Evolutionary conservation across 2,329 filamentous ascomycete genomes (phyloP).

Genomic region (Tolypocladium guangdongense): DNA sequence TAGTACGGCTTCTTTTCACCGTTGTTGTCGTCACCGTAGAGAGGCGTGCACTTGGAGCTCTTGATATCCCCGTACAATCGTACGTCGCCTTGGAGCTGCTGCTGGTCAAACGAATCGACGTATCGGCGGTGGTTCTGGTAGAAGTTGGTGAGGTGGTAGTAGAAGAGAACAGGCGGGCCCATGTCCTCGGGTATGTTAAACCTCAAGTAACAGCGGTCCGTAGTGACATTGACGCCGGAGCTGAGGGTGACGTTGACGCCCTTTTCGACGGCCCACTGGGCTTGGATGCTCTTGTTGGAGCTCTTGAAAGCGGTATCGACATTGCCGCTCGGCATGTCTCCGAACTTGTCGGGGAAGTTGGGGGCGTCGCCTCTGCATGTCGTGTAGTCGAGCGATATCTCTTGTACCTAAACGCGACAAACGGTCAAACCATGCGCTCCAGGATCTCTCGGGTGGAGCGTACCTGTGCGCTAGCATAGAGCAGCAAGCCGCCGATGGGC

Average conservation of each 20-base stretch:
- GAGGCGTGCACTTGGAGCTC: slow-evolving; percentile 63
- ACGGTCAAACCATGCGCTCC: slow-evolving; percentile 5
- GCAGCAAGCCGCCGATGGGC: slow-evolving; percentile 75
- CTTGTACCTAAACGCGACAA: slow-evolving; percentile 57
- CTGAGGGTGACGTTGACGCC: slow-evolving; percentile 29
- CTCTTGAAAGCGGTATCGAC: slow-evolving; percentile 64
- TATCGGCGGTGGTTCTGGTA: slow-evolving; percentile 98
- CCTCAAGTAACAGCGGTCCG: slow-evolving; percentile 56
- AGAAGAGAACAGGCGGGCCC: slow-evolving; percentile 74
- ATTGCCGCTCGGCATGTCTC: slow-evolving; percentile 42
- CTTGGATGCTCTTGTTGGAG: slow-evolving; percentile 26
- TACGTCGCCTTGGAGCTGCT: slow-evolving; percentile 66
- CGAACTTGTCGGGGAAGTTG: slow-evolving; percentile 21
- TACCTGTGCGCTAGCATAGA: slow-evolving; percentile 78
- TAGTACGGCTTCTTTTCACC: slow-evolving; percentile 64
- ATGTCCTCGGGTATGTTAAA: slow-evolving; percentile 75
- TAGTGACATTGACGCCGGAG: slow-evolving; percentile 22
- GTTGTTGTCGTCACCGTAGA: slow-evolving; percentile 37
- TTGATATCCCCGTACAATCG: slow-evolving; percentile 50
- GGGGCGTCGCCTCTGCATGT: slow-evolving; percentile 54
- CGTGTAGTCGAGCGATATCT: slow-evolving; percentile 85
- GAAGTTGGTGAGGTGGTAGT: slow-evolving; percentile 94
- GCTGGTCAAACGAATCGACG: slow-evolving; percentile 74
- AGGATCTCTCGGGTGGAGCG: slow-evolving; percentile 9
- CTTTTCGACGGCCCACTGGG: slow-evolving; percentile 31